A percentile compares a stretch with the other conserved stretches of the same genome.
phyloP scores from a whole-genome alignment of 1,139 yeast genomes.

The Debaryomycetaceae sp. region DNA sequence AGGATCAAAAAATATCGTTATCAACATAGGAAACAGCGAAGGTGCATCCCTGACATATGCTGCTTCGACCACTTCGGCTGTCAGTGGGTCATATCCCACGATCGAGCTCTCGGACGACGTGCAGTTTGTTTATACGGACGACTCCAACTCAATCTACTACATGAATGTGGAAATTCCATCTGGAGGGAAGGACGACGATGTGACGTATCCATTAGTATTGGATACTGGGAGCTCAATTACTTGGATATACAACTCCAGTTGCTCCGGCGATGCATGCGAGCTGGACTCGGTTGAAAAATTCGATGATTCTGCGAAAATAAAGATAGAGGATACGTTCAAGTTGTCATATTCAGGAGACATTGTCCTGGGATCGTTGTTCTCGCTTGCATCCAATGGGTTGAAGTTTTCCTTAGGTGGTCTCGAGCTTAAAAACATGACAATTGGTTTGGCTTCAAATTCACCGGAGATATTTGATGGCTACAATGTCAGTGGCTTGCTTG shows the following conservation, averaged over 20 bases:
- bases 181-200: constrained; percentile 10
- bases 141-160: constrained; percentile 25
- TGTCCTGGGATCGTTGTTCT: constrained; percentile 47
- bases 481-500: constrained; percentile 59
- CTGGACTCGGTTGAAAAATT: constrained; percentile 18
- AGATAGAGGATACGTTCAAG: constrained; percentile 26
- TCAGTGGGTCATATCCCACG: constrained; percentile 18
- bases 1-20: not conserved
- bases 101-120: constrained; percentile 15
- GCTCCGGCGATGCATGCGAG: constrained; percentile 45
- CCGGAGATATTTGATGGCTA: constrained; percentile 54
- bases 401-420: constrained; percentile 35
- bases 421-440: constrained; percentile 37
- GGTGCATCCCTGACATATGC: not conserved
- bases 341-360: constrained; percentile 55
- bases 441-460: constrained; percentile 54
- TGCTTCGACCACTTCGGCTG: constrained; percentile 2
- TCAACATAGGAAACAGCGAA: not conserved
- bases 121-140: constrained; percentile 26
- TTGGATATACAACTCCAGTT: constrained; percentile 59
- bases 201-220: constrained; percentile 46
- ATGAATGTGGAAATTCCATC: constrained; percentile 14
- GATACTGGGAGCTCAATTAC: constrained; percentile 67
- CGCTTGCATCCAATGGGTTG: constrained; percentile 17
- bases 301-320: constrained; percentile 15